Conservation (phyloP, 2,329 filamentous ascomycete species). For the Epichloe glyceriae region DNA sequence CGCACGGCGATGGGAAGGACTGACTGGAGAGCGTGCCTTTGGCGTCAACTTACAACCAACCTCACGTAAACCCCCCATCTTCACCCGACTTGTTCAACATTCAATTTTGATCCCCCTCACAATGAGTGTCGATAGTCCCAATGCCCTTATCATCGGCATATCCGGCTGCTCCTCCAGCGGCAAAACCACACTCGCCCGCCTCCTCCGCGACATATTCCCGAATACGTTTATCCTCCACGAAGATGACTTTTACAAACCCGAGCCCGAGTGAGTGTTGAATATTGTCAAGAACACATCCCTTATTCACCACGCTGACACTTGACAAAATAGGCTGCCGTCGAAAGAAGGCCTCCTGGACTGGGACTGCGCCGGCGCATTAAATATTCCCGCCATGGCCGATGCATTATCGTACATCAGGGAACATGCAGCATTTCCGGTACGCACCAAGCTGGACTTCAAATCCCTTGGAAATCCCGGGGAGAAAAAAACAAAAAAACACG, state of each 20-base stretch:
- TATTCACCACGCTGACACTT: background rate
- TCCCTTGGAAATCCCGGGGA: too few relatives aligned
- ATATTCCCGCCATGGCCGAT: conserved; percentile 53
- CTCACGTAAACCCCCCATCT: too few relatives aligned
- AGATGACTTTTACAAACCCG: conserved; percentile 88
- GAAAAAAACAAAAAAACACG: background rate
- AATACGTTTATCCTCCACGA: conserved; percentile 76
- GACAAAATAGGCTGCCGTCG: conserved; percentile 33
- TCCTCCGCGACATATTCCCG: conserved; percentile 72
- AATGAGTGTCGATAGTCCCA: conserved; percentile 20
- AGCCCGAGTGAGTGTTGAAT: conserved; percentile 44
- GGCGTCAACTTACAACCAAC: background rate
- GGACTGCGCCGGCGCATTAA: conserved; percentile 75
- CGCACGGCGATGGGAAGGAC: too few relatives aligned
- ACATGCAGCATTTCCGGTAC: conserved; percentile 51
- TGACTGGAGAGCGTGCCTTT: too few relatives aligned
- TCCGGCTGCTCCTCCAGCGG: conserved; percentile 87
- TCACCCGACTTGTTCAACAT: background rate
- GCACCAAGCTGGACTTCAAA: background rate
- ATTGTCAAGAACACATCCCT: background rate
- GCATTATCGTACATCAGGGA: conserved; percentile 58
- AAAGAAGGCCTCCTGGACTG: conserved; percentile 64
- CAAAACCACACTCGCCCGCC: conserved; percentile 83
- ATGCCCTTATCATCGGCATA: conserved; percentile 59
- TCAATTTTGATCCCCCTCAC: background rate